Evolutionary conservation across 768 basidiomycete species (phyloP).

Genomic region (Strobilomyces confusus): DNA sequence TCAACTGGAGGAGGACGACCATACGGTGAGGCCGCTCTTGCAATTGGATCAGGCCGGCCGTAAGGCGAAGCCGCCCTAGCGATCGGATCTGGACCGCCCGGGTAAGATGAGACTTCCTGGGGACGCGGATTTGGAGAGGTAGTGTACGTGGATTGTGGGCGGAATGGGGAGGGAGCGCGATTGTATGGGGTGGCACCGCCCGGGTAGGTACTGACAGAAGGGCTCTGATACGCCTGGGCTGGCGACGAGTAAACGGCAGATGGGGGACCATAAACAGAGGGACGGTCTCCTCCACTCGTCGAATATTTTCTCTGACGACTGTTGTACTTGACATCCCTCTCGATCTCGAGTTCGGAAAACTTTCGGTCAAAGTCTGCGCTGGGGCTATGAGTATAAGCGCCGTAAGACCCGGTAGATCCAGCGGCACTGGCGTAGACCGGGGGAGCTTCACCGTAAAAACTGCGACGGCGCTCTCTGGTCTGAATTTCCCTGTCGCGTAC

Average conservation of each 20-base stretch:
- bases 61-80: constrained; percentile 32
- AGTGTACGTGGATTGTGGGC: constrained; percentile 29
- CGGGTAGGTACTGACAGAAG: constrained; percentile 27
- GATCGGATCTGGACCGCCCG: constrained; percentile 34
- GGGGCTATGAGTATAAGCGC: constrained; percentile 25
- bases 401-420: constrained; percentile 17
- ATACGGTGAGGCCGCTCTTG: constrained; percentile 29
- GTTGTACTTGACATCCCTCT: constrained; percentile 26
- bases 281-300: constrained; percentile 35
- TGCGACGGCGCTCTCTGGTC: constrained; percentile 48
- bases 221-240: constrained; percentile 25
- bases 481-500: constrained; percentile 57
- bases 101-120: constrained; percentile 41
- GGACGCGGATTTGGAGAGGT: constrained; percentile 49
- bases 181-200: constrained; percentile 22
- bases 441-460: constrained; percentile 41
- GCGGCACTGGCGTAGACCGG: constrained; percentile 24
- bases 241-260: constrained; percentile 22
- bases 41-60: constrained; percentile 27
- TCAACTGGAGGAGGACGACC: constrained; percentile 33
- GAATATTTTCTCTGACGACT: constrained; percentile 46
- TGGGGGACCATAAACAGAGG: constrained; percentile 17
- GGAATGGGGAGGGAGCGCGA: constrained; percentile 35
- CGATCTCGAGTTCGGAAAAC: constrained; percentile 32
- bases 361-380: constrained; percentile 38